Conservation (phyloP, 2,329 filamentous ascomycete species). For the Cordyceps fumosorosea region DNA sequence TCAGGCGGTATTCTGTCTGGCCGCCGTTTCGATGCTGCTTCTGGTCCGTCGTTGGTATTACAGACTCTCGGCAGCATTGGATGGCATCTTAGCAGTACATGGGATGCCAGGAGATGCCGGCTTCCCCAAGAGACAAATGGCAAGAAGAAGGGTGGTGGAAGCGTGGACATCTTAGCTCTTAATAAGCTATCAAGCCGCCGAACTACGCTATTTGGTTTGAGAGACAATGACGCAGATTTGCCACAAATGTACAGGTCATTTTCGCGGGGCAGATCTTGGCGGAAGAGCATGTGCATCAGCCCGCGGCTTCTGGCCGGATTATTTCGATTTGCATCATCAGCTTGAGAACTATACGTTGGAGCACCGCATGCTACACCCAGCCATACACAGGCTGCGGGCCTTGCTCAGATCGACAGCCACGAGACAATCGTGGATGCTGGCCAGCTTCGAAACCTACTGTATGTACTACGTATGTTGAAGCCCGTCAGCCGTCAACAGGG, state of each 20-base stretch:
- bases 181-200: not conserved
- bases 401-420: slow-evolving; percentile 7
- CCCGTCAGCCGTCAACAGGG: not conserved
- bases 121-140: not conserved
- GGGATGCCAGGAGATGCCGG: no score
- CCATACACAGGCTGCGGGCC: not conserved
- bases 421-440: not conserved
- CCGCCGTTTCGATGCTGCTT: no score
- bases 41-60: no score
- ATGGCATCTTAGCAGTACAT: no score
- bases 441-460: not conserved
- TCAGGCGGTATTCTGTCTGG: not conserved
- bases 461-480: not conserved
- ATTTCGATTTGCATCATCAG: not conserved
- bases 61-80: no score
- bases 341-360: not conserved
- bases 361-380: not conserved
- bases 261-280: not conserved
- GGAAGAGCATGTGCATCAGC: not conserved
- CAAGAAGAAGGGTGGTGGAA: not conserved
- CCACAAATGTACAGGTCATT: not conserved
- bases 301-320: not conserved
- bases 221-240: not conserved
- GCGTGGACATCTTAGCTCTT: not conserved
- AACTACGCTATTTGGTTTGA: not conserved